Conservation (phyloP, 495 filamentous ascomycete genomes). For the Penicillium odoratum region DNA sequence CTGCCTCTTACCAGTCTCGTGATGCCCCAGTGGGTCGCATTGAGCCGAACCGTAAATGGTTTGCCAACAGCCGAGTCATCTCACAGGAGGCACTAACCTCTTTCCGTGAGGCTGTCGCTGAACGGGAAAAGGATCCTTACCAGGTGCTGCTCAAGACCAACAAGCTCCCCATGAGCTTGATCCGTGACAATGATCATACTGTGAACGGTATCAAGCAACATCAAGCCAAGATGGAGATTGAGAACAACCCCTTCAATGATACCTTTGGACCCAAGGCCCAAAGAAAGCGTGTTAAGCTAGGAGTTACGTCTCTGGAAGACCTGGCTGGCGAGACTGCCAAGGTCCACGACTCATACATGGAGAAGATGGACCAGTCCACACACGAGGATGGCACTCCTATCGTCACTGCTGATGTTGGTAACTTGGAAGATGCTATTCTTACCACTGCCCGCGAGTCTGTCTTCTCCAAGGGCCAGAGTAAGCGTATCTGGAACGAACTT, state of each 20-base stretch:
- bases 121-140: constrained; percentile 87
- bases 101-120: constrained; percentile 91
- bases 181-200: constrained; percentile 61
- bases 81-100: constrained; percentile 66
- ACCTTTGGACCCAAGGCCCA: constrained; percentile 94
- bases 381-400: constrained; percentile 68
- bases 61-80: constrained; percentile 71
- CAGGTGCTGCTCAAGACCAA: constrained; percentile 90
- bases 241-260: constrained; percentile 79
- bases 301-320: constrained; percentile 75
- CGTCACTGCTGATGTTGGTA: constrained; percentile 50
- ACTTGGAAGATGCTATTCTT: constrained; percentile 52
- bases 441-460: constrained; percentile 80
- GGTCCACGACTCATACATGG: constrained; percentile 75
- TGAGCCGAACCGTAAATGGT: constrained; percentile 92
- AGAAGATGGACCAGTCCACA: constrained; percentile 70
- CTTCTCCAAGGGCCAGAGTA: constrained; percentile 90
- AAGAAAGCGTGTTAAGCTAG: constrained; percentile 86
- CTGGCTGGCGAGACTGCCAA: constrained; percentile 75
- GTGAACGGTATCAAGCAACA: constrained; percentile 86
- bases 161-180: constrained; percentile 85
- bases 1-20: constrained; percentile 79
- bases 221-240: constrained; percentile 89
- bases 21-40: constrained; percentile 81
- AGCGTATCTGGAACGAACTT: constrained; percentile 98